Evolutionary conservation across 139 green algal genomes (phyloP).

Genomic region (Coelastrella sp.): DNA sequence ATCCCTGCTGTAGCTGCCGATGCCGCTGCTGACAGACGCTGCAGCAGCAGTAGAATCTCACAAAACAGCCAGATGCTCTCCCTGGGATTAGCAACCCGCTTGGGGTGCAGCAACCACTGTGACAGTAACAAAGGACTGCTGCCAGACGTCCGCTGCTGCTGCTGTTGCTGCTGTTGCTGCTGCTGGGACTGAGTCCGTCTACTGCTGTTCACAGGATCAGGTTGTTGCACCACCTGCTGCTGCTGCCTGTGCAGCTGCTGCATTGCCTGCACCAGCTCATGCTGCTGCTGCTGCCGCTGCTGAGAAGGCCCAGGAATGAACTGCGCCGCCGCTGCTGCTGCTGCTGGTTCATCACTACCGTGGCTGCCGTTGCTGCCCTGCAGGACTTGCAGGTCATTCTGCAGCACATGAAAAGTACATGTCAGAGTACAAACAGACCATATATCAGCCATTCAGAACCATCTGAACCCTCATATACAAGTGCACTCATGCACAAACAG

Average conservation of each 20-base stretch:
- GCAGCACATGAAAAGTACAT: background rate
- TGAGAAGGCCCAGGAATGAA: background rate
- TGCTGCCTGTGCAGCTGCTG: conserved; percentile 40
- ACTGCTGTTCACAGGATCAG: background rate
- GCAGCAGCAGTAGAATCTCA: conserved; percentile 68
- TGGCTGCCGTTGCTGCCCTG: background rate
- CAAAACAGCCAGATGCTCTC: conserved; percentile 73
- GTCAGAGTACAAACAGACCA: background rate
- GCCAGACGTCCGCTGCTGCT: background rate
- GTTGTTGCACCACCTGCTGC: conserved; percentile 40
- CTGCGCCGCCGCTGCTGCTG: background rate
- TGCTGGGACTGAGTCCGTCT: conserved; percentile 13
- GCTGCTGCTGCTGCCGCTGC: conserved; percentile 32
- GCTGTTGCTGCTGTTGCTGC: conserved; percentile 44
- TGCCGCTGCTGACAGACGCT: conserved; percentile 24
- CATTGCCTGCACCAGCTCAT: conserved; percentile 20
- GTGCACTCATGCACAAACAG: too few relatives aligned
- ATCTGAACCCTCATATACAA: too few relatives aligned
- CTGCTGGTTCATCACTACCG: background rate
- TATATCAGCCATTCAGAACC: background rate
- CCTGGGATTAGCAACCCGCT: conserved; percentile 51
- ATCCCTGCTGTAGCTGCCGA: background rate
- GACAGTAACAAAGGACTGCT: conserved; percentile 44
- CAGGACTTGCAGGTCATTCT: background rate
- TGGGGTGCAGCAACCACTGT: conserved; percentile 57